Evolutionary conservation across 768 basidiomycete species (phyloP).

Genomic region (Boletus subparvulus): DNA sequence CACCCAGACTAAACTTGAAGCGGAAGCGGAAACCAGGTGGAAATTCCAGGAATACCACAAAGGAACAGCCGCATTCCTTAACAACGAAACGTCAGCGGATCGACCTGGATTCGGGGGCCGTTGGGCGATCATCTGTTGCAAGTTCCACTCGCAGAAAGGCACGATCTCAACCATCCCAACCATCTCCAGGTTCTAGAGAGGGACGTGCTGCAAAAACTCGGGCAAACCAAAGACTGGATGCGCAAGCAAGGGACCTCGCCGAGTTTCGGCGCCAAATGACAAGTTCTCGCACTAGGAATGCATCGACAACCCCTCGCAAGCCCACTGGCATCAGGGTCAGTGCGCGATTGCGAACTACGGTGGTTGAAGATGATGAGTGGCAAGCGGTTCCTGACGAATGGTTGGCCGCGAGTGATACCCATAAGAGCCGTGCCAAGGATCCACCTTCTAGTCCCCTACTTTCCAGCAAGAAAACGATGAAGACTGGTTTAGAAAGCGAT

Average conservation of each 20-base stretch:
- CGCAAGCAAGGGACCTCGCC: constrained; percentile 67
- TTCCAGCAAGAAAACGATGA: constrained; percentile 21
- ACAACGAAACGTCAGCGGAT: constrained; percentile 29
- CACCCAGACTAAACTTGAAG: constrained; percentile 48
- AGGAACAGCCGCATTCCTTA: constrained; percentile 16
- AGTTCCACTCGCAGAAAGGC: constrained; percentile 17
- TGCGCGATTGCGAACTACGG: constrained; percentile 56
- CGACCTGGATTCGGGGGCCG: neutral
- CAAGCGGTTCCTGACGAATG: constrained; percentile 79
- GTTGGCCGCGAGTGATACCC: constrained; percentile 34
- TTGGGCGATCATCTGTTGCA: constrained; percentile 5
- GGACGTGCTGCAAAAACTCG: constrained; percentile 67
- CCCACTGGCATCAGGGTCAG: constrained; percentile 63
- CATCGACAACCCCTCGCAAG: constrained; percentile 26
- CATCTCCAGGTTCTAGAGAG: constrained; percentile 40
- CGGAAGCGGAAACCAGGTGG: constrained; percentile 39
- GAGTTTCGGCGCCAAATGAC: constrained; percentile 53
- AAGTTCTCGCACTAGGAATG: constrained; percentile 9
- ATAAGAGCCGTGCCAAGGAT: constrained; percentile 15
- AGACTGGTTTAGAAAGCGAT: constrained; percentile 64
- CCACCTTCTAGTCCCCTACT: constrained; percentile 4
- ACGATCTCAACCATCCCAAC: constrained; percentile 2
- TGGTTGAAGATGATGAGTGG: constrained; percentile 65
- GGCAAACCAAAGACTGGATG: constrained; percentile 67
- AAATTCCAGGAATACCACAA: constrained; percentile 17